Evolutionary conservation across 2,329 filamentous ascomycete species (phyloP).

Genomic region (Colletotrichum cuscutae): DNA sequence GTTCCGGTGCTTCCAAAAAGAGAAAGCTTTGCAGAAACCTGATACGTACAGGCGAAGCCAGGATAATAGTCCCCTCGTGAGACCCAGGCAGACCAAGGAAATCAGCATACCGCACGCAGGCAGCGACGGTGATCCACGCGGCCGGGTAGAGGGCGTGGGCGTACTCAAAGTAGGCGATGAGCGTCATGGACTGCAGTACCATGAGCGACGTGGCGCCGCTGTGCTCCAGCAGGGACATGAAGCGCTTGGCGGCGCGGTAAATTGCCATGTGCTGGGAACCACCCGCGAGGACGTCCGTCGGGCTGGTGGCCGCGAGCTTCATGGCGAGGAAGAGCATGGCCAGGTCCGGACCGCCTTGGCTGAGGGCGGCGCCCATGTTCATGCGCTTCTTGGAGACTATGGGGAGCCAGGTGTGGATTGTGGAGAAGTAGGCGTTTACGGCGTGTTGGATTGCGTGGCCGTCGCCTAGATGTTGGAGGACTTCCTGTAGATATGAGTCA

Average conservation of each 20-base stretch:
- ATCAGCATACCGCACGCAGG: slow-evolving; percentile 56
- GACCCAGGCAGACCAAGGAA: slow-evolving; percentile 54
- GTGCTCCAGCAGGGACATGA: slow-evolving; percentile 52
- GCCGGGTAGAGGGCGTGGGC: slow-evolving; percentile 61
- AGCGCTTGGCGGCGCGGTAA: slow-evolving; percentile 55
- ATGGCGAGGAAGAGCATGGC: slow-evolving; percentile 60
- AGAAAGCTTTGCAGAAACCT: background rate
- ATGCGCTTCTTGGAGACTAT: slow-evolving; percentile 59
- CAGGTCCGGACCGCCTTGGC: slow-evolving; percentile 56
- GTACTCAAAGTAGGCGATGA: slow-evolving; percentile 59
- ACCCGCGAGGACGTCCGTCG: slow-evolving; percentile 45
- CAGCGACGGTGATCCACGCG: slow-evolving; percentile 58
- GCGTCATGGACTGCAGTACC: slow-evolving; percentile 55
- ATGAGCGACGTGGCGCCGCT: slow-evolving; percentile 53
- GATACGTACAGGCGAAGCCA: slow-evolving; percentile 47
- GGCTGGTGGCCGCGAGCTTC: slow-evolving; percentile 53
- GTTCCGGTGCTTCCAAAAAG: too few relatives aligned
- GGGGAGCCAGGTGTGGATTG: slow-evolving; percentile 58
- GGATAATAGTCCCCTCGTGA: slow-evolving; percentile 47
- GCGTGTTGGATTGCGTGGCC: slow-evolving; percentile 48
- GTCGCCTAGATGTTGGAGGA: slow-evolving; percentile 51
- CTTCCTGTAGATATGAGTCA: slow-evolving; percentile 41
- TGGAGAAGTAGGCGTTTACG: slow-evolving; percentile 53
- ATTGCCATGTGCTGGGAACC: slow-evolving; percentile 46
- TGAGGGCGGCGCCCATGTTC: slow-evolving; percentile 51